These are phyloP conservation scores for Phaffia rhodozyma DNA, from an alignment of 1,284 basidiomycete genomes.

Conservation along the genomic window DNA sequence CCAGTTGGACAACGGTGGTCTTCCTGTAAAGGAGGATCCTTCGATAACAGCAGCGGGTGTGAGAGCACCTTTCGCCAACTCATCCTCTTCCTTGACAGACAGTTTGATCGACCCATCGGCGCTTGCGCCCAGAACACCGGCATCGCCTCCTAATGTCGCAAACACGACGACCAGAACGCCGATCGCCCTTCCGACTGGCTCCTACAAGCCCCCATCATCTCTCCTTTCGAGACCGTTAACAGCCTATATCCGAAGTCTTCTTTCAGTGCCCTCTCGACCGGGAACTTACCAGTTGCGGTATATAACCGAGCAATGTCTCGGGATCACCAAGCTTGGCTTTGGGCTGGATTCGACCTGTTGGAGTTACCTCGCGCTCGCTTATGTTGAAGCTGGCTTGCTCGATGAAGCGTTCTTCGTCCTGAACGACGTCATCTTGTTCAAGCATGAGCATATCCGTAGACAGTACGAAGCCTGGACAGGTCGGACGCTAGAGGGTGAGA, in stretches of 20 bases:
- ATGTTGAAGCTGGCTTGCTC: neutral
- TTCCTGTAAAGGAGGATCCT: too few relatives aligned
- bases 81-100: too few relatives aligned
- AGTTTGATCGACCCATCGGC: too few relatives aligned
- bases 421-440: constrained; percentile 12
- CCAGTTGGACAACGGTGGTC: too few relatives aligned
- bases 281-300: neutral
- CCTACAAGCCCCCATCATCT: too few relatives aligned
- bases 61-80: too few relatives aligned
- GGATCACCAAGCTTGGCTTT: constrained; percentile 4
- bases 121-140: too few relatives aligned
- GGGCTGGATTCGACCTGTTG: constrained; percentile 6
- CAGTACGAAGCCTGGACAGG: neutral
- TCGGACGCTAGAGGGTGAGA: neutral
- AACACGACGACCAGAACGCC: too few relatives aligned
- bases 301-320: constrained; percentile 5
- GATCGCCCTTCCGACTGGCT: too few relatives aligned
- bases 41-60: too few relatives aligned
- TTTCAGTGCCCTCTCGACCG: neutral
- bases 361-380: neutral
- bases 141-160: too few relatives aligned
- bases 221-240: too few relatives aligned
- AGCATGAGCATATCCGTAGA: neutral
- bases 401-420: constrained; percentile 10
- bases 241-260: neutral